phyloP scores from a whole-genome alignment of 768 basidiomycete genomes.

The Podaxis sp. region DNA sequence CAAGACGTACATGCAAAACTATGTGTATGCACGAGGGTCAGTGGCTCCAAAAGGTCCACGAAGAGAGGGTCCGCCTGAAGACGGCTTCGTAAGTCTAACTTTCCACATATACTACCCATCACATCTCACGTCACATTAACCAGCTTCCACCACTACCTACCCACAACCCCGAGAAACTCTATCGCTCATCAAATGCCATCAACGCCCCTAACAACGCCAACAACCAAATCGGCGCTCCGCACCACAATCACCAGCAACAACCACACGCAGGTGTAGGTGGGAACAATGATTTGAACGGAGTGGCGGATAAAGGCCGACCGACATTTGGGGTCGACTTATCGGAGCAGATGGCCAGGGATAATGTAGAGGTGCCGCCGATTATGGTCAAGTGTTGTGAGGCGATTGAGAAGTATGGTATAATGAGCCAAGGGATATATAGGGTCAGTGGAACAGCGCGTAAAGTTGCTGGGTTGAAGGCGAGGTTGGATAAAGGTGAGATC shows the following conservation, averaged over 20 bases:
- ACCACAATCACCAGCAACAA: neutral
- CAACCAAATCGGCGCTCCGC: conserved; percentile 1
- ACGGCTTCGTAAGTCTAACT: conserved; percentile 85
- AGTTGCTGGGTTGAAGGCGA: conserved; percentile 77
- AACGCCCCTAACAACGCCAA: conserved; percentile 14
- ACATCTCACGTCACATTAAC: conserved; percentile 11
- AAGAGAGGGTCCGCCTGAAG: conserved; percentile 86
- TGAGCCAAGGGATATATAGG: conserved; percentile 88
- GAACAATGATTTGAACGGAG: conserved; percentile 31
- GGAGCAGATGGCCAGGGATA: conserved; percentile 92
- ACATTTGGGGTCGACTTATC: conserved; percentile 93
- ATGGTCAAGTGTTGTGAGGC: conserved; percentile 87
- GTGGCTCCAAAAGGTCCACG: conserved; percentile 65
- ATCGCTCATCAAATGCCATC: conserved; percentile 18
- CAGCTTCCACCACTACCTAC: conserved; percentile 65
- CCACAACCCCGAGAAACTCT: conserved; percentile 24
- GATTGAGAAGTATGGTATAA: conserved; percentile 87
- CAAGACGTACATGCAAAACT: conserved; percentile 96
- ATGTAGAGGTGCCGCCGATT: conserved; percentile 83
- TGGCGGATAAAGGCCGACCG: conserved; percentile 63
- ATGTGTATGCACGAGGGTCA: conserved; percentile 82
- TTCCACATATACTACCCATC: conserved; percentile 2
- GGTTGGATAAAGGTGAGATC: conserved; percentile 75
- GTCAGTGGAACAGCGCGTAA: conserved; percentile 90
- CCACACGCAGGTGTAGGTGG: neutral